Evolutionary conservation across 192 early-diverging fungal genomes (phyloP).

Genomic region (Entomortierella parvispora): DNA sequence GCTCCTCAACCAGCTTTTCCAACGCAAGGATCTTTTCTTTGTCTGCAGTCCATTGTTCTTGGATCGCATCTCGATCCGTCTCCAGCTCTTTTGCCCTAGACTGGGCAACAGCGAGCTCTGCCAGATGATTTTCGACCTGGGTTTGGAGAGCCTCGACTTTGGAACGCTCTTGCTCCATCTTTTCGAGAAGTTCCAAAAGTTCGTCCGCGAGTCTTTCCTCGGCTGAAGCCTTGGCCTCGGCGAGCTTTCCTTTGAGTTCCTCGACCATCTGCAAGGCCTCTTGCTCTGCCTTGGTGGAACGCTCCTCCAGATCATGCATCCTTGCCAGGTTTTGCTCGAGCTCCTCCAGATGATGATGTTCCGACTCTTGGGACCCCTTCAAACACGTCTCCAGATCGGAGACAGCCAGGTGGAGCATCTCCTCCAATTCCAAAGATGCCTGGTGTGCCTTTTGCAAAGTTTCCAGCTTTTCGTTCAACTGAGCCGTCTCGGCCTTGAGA

Average conservation of each 20-base stretch:
- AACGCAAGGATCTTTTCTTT: constrained; percentile 28
- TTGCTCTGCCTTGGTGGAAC: constrained; percentile 38
- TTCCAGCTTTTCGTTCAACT: constrained; percentile 26
- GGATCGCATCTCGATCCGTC: constrained; percentile 28
- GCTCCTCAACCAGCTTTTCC: constrained; percentile 34
- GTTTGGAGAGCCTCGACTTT: constrained; percentile 41
- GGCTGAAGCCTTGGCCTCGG: constrained; percentile 22
- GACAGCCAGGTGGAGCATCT: constrained; percentile 38
- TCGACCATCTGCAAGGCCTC: constrained; percentile 33
- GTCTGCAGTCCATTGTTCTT: constrained; percentile 30
- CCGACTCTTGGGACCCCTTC: constrained; percentile 15
- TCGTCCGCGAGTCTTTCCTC: constrained; percentile 28
- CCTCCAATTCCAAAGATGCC: constrained; percentile 28
- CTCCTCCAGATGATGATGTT: constrained; percentile 17
- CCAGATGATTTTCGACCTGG: constrained; percentile 36
- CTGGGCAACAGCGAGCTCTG: constrained; percentile 18
- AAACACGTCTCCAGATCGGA: constrained; percentile 28
- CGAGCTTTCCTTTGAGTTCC: constrained; percentile 30
- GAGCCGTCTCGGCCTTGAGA: constrained; percentile 20
- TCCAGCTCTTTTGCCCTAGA: constrained; percentile 28
- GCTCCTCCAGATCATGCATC: constrained; percentile 40
- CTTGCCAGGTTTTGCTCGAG: constrained; percentile 33
- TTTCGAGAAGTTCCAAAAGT: constrained; percentile 25
- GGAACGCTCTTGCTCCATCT: constrained; percentile 41
- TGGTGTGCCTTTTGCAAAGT: constrained; percentile 16